These are phyloP conservation scores for Letharia columbiana DNA, from an alignment of 495 filamentous ascomycete genomes.

Conservation along the genomic window DNA sequence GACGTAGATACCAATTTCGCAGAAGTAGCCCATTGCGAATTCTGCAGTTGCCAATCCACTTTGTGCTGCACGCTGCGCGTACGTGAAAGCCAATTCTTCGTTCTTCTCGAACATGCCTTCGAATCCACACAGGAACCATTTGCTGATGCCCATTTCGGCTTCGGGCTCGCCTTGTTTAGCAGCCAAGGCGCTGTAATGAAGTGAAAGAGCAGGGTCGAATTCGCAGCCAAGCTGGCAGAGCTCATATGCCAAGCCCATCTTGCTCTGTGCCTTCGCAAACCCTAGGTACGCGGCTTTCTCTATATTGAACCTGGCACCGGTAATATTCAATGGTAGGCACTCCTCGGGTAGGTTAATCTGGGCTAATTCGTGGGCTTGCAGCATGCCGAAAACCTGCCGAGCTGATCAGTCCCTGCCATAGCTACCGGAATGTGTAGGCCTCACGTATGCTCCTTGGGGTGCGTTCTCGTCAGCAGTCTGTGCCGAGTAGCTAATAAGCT, in stretches of 20 bases:
- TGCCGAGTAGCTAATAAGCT: conserved; percentile 73
- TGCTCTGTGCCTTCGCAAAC: conserved; percentile 93
- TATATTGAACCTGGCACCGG: conserved; percentile 73
- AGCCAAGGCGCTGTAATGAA: conserved; percentile 94
- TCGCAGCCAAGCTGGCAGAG: conserved; percentile 88
- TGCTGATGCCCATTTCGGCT: conserved; percentile 92
- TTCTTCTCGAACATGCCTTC: conserved; percentile 90
- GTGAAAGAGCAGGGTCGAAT: conserved; percentile 81
- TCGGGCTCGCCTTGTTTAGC: conserved; percentile 82
- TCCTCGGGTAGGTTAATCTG: conserved; percentile 74
- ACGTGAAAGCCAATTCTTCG: conserved; percentile 83
- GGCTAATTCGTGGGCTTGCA: conserved; percentile 79
- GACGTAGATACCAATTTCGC: conserved; percentile 89
- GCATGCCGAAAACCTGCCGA: conserved; percentile 80
- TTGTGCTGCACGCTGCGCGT: conserved; percentile 77
- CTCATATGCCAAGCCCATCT: conserved; percentile 96
- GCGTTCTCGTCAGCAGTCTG: conserved; percentile 93
- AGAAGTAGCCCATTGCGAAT: conserved; percentile 96
- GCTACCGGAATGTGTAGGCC: conserved; percentile 21
- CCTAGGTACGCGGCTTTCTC: conserved; percentile 96
- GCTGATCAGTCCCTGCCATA: conserved; percentile 7
- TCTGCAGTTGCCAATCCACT: conserved; percentile 80
- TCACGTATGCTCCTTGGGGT: conserved; percentile 85
- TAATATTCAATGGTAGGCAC: conserved; percentile 64
- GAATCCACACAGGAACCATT: conserved; percentile 96